Evolutionary conservation across 2,329 filamentous ascomycete genomes (phyloP).

Genomic region (Aspergillus sp.): DNA sequence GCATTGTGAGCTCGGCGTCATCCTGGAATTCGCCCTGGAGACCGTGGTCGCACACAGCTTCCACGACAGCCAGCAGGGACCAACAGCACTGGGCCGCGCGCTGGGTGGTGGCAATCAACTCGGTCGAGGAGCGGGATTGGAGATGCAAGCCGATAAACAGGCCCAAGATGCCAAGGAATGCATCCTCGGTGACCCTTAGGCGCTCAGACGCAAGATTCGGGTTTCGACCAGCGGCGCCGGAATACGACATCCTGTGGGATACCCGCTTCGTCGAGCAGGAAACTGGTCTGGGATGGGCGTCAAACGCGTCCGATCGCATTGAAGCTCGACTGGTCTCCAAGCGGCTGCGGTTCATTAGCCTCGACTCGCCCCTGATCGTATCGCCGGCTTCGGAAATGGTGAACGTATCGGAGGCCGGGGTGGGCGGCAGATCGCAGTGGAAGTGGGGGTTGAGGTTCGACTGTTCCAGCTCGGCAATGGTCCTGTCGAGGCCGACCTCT

Average conservation of each 20-base stretch:
- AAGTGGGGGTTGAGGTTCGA: constrained; percentile 9
- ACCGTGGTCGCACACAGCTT: constrained; percentile 72
- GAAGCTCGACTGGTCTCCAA: constrained; percentile 20
- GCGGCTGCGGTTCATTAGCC: constrained; percentile 24
- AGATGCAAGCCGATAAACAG: constrained; percentile 91
- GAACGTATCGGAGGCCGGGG: constrained; percentile 32
- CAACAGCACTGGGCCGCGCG: constrained; percentile 75
- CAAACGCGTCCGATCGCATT: constrained; percentile 15
- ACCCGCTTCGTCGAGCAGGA: constrained; percentile 38
- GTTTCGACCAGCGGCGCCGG: constrained; percentile 53
- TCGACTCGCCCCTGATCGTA: constrained; percentile 23
- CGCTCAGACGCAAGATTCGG: constrained; percentile 75
- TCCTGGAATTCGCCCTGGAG: constrained; percentile 56
- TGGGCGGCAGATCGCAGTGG: constrained; percentile 25
- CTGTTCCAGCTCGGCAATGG: constrained; percentile 30
- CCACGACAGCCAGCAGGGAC: constrained; percentile 67
- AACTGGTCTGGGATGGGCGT: constrained; percentile 19
- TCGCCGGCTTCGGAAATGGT: constrained; percentile 16
- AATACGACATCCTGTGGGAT: constrained; percentile 66
- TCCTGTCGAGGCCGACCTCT: constrained; percentile 37
- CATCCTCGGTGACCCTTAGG: constrained; percentile 71
- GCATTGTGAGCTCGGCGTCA: constrained; percentile 65
- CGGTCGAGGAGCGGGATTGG: constrained; percentile 80
- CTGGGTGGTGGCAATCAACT: constrained; percentile 71
- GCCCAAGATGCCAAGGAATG: constrained; percentile 79